Percentiles rank a stretch among this genome's conserved stretches.
Conservation (phyloP, 768 basidiomycete species). For the Trametes cubensis region DNA sequence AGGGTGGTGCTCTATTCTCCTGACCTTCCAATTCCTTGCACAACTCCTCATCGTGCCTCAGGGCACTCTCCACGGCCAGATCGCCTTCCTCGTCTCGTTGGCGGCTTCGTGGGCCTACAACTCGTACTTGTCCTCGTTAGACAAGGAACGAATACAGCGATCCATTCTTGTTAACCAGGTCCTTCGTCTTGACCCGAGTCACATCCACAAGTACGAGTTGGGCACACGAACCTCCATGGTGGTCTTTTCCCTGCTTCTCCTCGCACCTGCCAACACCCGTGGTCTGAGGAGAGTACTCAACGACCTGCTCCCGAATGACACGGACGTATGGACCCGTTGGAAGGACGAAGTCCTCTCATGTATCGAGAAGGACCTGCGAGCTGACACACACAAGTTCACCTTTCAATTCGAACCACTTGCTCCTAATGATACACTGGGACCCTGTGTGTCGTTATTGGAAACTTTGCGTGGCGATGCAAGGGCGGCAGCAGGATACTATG, state of each 20-base stretch:
- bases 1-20: slow-evolving; percentile 6
- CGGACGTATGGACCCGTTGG: slow-evolving; percentile 5
- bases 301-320: slow-evolving; percentile 15
- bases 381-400: background rate
- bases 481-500: background rate
- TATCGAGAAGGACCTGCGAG: background rate
- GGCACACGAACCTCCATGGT: slow-evolving; percentile 9
- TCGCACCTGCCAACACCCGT: background rate
- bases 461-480: background rate
- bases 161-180: slow-evolving; percentile 3
- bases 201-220: slow-evolving; percentile 4
- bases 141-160: slow-evolving; percentile 10
- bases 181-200: background rate
- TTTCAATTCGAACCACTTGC: background rate
- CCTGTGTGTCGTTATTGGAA: background rate
- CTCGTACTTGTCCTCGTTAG: slow-evolving; percentile 12
- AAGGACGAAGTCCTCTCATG: background rate
- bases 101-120: slow-evolving; percentile 14
- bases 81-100: slow-evolving; percentile 12
- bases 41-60: slow-evolving; percentile 17
- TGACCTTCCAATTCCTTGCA: slow-evolving; percentile 16
- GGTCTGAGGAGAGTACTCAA: slow-evolving; percentile 1
- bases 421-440: no score
- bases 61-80: slow-evolving; percentile 10
- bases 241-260: background rate